Conservation (phyloP, 2,329 filamentous ascomycete species). For the Monosporascus cannonballus region DNA sequence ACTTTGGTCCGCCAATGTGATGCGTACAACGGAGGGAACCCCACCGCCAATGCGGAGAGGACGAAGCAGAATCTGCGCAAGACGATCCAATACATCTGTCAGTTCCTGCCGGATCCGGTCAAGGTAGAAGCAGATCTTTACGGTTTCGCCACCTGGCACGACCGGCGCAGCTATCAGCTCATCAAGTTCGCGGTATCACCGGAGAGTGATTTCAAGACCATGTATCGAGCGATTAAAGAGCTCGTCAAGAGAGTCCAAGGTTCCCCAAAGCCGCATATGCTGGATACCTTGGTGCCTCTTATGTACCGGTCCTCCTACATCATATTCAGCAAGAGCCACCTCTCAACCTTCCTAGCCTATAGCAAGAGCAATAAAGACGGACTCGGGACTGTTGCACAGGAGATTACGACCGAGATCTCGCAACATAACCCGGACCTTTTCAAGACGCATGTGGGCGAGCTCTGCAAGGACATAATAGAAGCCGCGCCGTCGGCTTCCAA, state of each 20-base stretch:
- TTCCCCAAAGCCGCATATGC: conserved; percentile 54
- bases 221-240: conserved; percentile 86
- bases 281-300: conserved; percentile 76
- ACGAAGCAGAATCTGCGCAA: conserved; percentile 66
- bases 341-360: conserved; percentile 82
- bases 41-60: conserved; percentile 63
- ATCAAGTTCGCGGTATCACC: conserved; percentile 79
- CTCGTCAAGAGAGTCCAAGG: conserved; percentile 74
- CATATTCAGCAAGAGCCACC: conserved; percentile 90
- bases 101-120: conserved; percentile 68
- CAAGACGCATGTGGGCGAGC: conserved; percentile 84
- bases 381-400: conserved; percentile 73
- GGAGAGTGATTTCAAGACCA: conserved; percentile 86
- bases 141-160: conserved; percentile 86
- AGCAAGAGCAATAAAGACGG: conserved; percentile 78
- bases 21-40: conserved; percentile 80
- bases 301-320: conserved; percentile 79
- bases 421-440: conserved; percentile 83
- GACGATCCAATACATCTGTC: conserved; percentile 66
- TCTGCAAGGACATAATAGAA: conserved; percentile 79
- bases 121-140: conserved; percentile 72
- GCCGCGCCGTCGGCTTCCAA: conserved; percentile 67
- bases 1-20: conserved; percentile 82
- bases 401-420: conserved; percentile 88
- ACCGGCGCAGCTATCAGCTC: conserved; percentile 84